Percentiles rank a stretch among this genome's conserved stretches.
Evolutionary conservation across 768 basidiomycete species (phyloP).

Genomic region (Lactarius tabidus): DNA sequence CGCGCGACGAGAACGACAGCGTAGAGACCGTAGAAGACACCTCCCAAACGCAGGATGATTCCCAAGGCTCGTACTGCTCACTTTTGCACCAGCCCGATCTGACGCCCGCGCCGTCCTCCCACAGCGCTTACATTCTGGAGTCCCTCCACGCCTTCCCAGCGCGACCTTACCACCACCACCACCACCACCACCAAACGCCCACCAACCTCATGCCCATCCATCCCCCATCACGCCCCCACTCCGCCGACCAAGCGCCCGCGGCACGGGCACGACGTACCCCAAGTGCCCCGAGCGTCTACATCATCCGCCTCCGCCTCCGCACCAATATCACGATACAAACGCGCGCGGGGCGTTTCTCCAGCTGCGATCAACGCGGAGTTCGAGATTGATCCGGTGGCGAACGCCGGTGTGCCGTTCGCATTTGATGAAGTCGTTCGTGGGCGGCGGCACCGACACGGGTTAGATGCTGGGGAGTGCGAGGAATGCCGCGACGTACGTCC

Average conservation of each 20-base stretch:
- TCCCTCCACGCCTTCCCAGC: constrained; percentile 19
- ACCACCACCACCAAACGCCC: background rate
- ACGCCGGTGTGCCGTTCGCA: constrained; percentile 61
- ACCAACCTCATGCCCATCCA: background rate
- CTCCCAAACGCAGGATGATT: constrained; percentile 26
- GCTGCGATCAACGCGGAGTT: constrained; percentile 35
- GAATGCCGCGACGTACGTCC: constrained; percentile 67
- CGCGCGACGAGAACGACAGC: constrained; percentile 6
- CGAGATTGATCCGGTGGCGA: constrained; percentile 60
- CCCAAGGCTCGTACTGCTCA: constrained; percentile 15
- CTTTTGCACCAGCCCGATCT: background rate
- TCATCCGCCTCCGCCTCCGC: constrained; percentile 1
- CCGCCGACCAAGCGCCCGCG: constrained; percentile 17
- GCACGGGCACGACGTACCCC: background rate
- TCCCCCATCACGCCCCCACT: constrained; percentile 1
- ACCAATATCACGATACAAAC: constrained; percentile 1
- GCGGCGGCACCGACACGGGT: constrained; percentile 54
- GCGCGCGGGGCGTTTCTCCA: background rate
- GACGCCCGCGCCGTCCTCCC: background rate
- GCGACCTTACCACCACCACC: background rate
- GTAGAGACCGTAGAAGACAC: constrained; percentile 2
- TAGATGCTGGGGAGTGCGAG: constrained; percentile 79
- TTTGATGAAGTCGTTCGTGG: constrained; percentile 75
- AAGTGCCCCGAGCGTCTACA: background rate
- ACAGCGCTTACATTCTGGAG: constrained; percentile 18